Evolutionary conservation across 2,329 filamentous ascomycete species (phyloP).

Genomic region (Trichoderma aggressivum): DNA sequence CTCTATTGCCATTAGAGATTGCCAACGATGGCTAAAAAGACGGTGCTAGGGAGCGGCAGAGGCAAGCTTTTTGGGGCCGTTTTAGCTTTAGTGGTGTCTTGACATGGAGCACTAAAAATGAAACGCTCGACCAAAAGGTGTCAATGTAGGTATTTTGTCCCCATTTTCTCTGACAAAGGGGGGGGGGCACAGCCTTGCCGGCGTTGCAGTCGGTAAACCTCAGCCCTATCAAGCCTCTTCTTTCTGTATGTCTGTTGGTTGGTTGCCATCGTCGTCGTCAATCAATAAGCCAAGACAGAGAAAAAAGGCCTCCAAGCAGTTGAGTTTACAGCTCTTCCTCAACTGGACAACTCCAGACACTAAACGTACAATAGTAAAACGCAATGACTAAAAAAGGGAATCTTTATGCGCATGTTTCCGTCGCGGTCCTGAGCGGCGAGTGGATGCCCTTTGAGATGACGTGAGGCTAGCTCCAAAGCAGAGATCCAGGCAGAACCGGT

Average conservation of each 20-base stretch:
- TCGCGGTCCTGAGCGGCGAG: background rate
- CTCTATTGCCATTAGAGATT: background rate
- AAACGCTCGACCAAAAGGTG: background rate
- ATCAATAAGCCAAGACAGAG: background rate
- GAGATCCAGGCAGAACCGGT: background rate
- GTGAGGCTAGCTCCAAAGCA: background rate
- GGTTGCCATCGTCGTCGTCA: background rate
- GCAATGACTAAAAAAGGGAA: background rate
- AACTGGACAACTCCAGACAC: background rate
- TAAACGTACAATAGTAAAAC: background rate
- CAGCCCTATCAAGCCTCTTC: background rate
- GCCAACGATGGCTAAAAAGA: background rate
- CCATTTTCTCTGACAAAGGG: background rate
- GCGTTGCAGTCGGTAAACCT: background rate
- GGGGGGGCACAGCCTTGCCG: background rate
- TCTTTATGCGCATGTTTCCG: background rate
- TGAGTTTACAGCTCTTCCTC: background rate
- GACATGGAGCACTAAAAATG: background rate
- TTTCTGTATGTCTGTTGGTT: background rate
- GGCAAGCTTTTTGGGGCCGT: background rate
- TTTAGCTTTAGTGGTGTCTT: conserved; percentile 1
- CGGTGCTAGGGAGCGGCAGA: background rate
- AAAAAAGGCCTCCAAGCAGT: background rate
- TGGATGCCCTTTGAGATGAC: background rate
- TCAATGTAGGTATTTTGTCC: background rate